Evolutionary conservation across 495 filamentous ascomycete genomes (phyloP).

Genomic region (Gamarada debralockiae): DNA sequence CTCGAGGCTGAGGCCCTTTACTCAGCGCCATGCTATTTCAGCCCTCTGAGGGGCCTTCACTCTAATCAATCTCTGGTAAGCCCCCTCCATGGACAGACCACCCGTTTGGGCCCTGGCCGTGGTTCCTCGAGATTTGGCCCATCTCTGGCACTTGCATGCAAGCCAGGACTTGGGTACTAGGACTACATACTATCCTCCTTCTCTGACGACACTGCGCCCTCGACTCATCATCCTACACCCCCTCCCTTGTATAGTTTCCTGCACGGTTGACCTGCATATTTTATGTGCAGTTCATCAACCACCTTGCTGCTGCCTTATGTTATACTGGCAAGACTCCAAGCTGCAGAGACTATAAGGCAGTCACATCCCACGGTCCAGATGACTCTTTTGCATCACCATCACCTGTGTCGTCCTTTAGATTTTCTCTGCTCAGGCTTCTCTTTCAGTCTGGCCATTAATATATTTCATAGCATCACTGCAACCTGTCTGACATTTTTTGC

Average conservation of each 20-base stretch:
- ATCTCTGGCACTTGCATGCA: slow-evolving; percentile 1
- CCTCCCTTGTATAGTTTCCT: slow-evolving; percentile 11
- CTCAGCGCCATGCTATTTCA: slow-evolving; percentile 24
- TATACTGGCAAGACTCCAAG: slow-evolving; percentile 12
- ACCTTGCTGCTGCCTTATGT: slow-evolving; percentile 21
- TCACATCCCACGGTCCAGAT: slow-evolving; percentile 21
- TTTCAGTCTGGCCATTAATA: slow-evolving; percentile 25
- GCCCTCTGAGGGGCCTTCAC: slow-evolving; percentile 13
- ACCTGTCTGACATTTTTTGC: slow-evolving; percentile 10
- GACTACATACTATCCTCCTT: slow-evolving; percentile 7
- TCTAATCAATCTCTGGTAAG: background rate
- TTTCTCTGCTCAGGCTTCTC: slow-evolving; percentile 25
- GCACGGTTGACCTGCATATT: slow-evolving; percentile 22
- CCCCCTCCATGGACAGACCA: slow-evolving; percentile 12
- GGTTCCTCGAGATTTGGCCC: no score
- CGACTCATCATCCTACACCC: slow-evolving; percentile 4
- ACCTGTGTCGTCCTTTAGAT: slow-evolving; percentile 14
- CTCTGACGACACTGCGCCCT: slow-evolving; percentile 14
- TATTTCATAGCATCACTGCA: slow-evolving; percentile 20
- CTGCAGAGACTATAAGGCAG: slow-evolving; percentile 25
- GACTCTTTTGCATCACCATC: slow-evolving; percentile 23
- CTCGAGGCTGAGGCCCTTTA: slow-evolving; percentile 23
- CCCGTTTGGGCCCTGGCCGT: slow-evolving; percentile 18
- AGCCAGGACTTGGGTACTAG: slow-evolving; percentile 15
- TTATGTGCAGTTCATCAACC: slow-evolving; percentile 14